Base-by-base conservation (phyloP, 179 eudicot species). In the Beta corolliflora region DNA sequence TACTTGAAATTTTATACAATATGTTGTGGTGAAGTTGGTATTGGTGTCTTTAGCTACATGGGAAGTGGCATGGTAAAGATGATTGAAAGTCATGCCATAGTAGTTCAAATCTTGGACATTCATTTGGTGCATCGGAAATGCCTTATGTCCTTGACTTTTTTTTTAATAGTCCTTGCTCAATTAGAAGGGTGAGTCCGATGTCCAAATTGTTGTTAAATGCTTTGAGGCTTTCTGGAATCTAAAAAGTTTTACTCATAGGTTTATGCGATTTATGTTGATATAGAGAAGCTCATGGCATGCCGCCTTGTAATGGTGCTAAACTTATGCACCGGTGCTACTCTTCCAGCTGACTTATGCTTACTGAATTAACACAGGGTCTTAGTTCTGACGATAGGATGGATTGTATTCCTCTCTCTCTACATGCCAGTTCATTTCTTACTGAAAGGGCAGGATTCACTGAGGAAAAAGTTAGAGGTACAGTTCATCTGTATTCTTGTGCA, bases 371-470 rank as follows among this genome's bases (percentile, higher is more conserved):
- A 80, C 95, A 97, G 99, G 91, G 97, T 91, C 68, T 72, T 93
- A 41, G 91, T 94, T 71, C 80, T 97, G 83, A 89, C 94, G 21
- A 55, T 93, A 59, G 99, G 99, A 82, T 97, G 99, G 99, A 92
- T 97, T 73, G 85, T 97, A 86, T 94, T 97, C 84, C 98, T 97
- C 80, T 92, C 94, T 10, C 93, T 94, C 82, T 97, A 93, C 85
- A 87, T 97, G 78, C 98, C 98, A 14, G 94, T 97, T 77, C 99
- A 97, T 89, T 68, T 88, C 83, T 87, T 97, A 77, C 81, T 97
- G 85, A 97, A 94, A 88, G 97, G 97, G 76, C 91, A 94, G 45
- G 97, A 96, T 71, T 91, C 91, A 84, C 81, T 93, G 85, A 90
- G 97, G 90, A 93, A 90, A 81, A 91, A 88, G 64, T 72, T 93